A percentile compares a stretch with the other conserved stretches of the same genome.
Conservation (phyloP, 371 early-diverging fungal species). For the Rhizopus microsporus region DNA sequence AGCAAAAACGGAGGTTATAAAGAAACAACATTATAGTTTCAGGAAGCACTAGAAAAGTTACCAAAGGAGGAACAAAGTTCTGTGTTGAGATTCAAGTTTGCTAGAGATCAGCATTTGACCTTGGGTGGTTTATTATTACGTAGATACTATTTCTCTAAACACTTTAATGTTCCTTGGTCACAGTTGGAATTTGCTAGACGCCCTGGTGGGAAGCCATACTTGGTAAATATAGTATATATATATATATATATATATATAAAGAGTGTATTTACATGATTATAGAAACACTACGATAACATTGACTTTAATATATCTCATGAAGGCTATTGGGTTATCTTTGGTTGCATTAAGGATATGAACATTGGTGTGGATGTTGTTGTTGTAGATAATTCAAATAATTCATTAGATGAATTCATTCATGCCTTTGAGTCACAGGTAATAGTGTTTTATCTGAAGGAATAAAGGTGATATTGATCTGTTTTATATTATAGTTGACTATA, state of each 20-base stretch:
- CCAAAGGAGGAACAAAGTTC: conserved; percentile 26
- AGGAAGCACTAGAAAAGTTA: conserved; percentile 30
- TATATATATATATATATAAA: neutral
- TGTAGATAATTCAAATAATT: conserved; percentile 32
- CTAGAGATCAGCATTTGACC: conserved; percentile 34
- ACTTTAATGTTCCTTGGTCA: conserved; percentile 25
- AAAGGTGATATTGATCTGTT: neutral
- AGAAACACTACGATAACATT: conserved; percentile 6
- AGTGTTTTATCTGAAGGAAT: neutral
- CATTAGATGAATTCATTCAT: conserved; percentile 33
- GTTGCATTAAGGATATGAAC: conserved; percentile 14
- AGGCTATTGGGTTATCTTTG: conserved; percentile 65
- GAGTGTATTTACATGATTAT: neutral
- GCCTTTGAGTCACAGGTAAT: conserved; percentile 41
- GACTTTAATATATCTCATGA: conserved; percentile 67
- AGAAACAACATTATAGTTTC: conserved; percentile 23
- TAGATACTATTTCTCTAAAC: conserved; percentile 32
- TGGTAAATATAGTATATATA: conserved; percentile 19
- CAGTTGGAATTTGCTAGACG: conserved; percentile 23
- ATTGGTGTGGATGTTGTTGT: conserved; percentile 60
- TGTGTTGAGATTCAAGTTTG: conserved; percentile 36
- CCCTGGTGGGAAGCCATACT: conserved; percentile 26
- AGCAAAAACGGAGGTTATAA: neutral
- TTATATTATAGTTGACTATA: conserved; percentile 29
- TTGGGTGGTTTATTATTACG: conserved; percentile 36